Conservation (phyloP, 2,329 filamentous ascomycete species). For the Mariannaea sp. region DNA sequence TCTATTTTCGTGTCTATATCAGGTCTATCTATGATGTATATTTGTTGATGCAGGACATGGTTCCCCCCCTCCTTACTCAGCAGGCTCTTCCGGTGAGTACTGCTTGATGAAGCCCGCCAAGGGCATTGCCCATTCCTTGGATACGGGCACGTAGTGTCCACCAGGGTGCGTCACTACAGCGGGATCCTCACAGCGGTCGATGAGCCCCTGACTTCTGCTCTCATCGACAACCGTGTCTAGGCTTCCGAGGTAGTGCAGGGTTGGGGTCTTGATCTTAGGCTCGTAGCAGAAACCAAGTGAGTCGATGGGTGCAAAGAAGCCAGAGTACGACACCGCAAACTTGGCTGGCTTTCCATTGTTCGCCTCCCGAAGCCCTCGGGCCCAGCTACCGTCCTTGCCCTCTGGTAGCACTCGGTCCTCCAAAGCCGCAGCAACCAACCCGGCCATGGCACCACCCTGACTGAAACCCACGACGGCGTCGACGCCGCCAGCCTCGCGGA, state of each 20-base stretch:
- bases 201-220: conserved; percentile 66
- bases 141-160: conserved; percentile 86
- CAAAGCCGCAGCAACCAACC: conserved; percentile 72
- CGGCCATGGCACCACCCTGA: conserved; percentile 76
- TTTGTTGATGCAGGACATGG: conserved; percentile 5
- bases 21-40: conserved; percentile 21
- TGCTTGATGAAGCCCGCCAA: conserved; percentile 71
- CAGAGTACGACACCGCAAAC: conserved; percentile 78
- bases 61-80: conserved; percentile 24
- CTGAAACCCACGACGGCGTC: conserved; percentile 84
- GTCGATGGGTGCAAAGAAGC: conserved; percentile 69
- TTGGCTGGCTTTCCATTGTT: conserved; percentile 58
- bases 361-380: conserved; percentile 51
- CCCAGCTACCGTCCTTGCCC: conserved; percentile 48
- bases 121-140: conserved; percentile 79
- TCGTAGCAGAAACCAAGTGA: conserved; percentile 70
- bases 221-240: conserved; percentile 91
- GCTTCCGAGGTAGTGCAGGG: conserved; percentile 80
- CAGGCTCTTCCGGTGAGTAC: conserved; percentile 39
- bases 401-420: conserved; percentile 53
- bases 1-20: conserved; percentile 34
- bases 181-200: conserved; percentile 64
- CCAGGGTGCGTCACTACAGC: conserved; percentile 75
- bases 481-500: conserved; percentile 68
- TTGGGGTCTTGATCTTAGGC: conserved; percentile 75